A percentile compares a stretch with the other conserved stretches of the same genome.
Conservation (phyloP, 257 asterid genomes). For the Solanum lignicaule region DNA sequence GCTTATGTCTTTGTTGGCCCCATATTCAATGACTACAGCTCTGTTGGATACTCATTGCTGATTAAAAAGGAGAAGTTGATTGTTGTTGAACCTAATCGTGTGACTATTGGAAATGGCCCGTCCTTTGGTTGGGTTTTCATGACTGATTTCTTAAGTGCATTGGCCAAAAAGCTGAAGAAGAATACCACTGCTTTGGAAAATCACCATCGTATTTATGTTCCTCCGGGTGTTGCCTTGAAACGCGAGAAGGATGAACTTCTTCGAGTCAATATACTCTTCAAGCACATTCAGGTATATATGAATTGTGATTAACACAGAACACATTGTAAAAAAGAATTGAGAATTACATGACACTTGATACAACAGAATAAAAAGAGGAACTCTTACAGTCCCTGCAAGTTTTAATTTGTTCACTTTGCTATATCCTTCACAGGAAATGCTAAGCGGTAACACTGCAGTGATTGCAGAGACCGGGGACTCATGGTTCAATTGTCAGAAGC, state of each 20-base stretch:
- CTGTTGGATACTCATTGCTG: conserved; percentile 24
- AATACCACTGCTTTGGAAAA: conserved; percentile 22
- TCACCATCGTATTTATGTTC: conserved; percentile 17
- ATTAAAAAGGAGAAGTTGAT: conserved; percentile 21
- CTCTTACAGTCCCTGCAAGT: background rate
- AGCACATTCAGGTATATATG: conserved; percentile 18
- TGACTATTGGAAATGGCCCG: conserved; percentile 21
- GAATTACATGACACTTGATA: background rate
- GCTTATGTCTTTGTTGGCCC: conserved; percentile 29
- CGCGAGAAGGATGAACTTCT: conserved; percentile 14
- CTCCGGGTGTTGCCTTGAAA: conserved; percentile 18
- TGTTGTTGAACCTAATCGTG: conserved; percentile 17
- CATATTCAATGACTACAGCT: conserved; percentile 27
- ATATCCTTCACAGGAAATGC: conserved; percentile 12
- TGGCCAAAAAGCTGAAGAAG: conserved; percentile 16
- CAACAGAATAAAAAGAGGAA: background rate
- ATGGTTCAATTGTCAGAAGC: conserved; percentile 22
- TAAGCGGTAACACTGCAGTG: conserved; percentile 15
- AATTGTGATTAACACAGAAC: background rate
- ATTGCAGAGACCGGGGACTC: conserved; percentile 13
- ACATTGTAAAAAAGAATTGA: background rate
- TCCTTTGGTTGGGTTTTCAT: conserved; percentile 28
- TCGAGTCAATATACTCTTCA: conserved; percentile 23
- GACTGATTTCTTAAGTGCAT: conserved; percentile 14
- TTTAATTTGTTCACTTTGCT: background rate